Conservation (phyloP, 1,139 yeast species). For the Sugiyamaella novakii region DNA sequence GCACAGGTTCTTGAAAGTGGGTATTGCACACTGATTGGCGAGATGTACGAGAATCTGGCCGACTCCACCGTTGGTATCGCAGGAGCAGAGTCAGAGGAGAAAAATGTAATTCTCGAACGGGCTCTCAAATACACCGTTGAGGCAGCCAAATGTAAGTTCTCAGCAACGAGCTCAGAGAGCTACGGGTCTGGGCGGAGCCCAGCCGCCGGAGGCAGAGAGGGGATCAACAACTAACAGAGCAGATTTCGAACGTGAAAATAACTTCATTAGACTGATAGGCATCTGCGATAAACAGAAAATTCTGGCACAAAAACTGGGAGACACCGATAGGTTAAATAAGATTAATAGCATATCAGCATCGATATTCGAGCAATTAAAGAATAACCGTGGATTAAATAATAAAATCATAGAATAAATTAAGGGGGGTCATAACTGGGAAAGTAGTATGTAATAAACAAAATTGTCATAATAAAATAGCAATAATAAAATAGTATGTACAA, state of each 20-base stretch:
- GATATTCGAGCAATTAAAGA: background rate
- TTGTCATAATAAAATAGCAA: too few species aligned
- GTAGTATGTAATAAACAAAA: too few species aligned
- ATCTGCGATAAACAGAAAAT: slow-evolving; percentile 19
- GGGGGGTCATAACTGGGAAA: too few species aligned
- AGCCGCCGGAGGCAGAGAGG: too few species aligned
- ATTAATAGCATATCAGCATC: background rate
- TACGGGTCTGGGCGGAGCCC: too few species aligned
- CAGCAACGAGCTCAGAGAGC: background rate
- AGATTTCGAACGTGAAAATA: slow-evolving; percentile 17
- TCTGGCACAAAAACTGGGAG: slow-evolving; percentile 18
- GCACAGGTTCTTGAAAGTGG: slow-evolving; percentile 32
- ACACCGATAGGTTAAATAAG: background rate
- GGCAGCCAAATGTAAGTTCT: slow-evolving; percentile 19
- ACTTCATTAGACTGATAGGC: slow-evolving; percentile 15
- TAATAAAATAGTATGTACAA: slow-evolving; percentile 12
- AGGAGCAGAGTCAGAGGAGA: background rate
- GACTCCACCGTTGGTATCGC: slow-evolving; percentile 28
- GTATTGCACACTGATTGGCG: slow-evolving; percentile 28
- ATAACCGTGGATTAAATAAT: background rate
- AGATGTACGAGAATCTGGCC: slow-evolving; percentile 31
- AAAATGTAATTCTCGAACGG: slow-evolving; percentile 3
- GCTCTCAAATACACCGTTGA: slow-evolving; percentile 20
- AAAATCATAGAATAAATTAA: slow-evolving; percentile 3
- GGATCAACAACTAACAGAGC: slow-evolving; percentile 7